Base-by-base conservation (phyloP, 192 early-diverging fungal species). In the Oehlia diaphana region DNA sequence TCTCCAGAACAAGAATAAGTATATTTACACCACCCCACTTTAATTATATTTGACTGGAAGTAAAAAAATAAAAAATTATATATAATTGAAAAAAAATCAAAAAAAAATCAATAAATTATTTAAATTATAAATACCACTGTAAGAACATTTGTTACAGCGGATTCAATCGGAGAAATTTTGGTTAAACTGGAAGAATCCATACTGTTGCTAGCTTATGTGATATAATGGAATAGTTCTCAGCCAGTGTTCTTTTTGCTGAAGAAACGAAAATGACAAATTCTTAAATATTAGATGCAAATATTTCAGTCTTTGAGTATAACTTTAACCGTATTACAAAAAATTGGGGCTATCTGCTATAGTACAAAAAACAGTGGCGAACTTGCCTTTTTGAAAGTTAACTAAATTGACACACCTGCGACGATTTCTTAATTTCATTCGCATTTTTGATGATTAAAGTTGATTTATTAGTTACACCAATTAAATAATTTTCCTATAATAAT, bases 81-180 rank as follows among this genome's bases (percentile, higher is more conserved):
- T 16, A 28, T 58, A 21, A 58, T 58, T 58, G 5, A 21, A 53
- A 21, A 19, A 58, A 58, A 21, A 21, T 58, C 2, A 31, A 66
- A 31, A 66, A 13, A 31, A 31, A 23, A 2, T 28, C 2, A 31
- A 66, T 33, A 31, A 23, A 31, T 66, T 66, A 14, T 13, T 3
- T 66, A 19, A 58, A 58, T 21, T 58, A 58, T 58, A 58, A 58
- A 66, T 66, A 66, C 64, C 64, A 66, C 26, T 31, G 64, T 66
- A 33, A 66, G 31, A 31, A 66, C 64, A 31, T 66, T 66, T 14
- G 64, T 66, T 14, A 10, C 28, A 21, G 64, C 10, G 31, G 23
- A 33, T 66, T 66, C 26, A 66, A 66, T 66, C 64, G 64, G 64
- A 4, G 64, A 66, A 10, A 16, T 66, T 31, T 66, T 66, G 3